Evolutionary conservation across 495 filamentous ascomycete genomes (phyloP).

Genomic region (Aspergillus asperescens): DNA sequence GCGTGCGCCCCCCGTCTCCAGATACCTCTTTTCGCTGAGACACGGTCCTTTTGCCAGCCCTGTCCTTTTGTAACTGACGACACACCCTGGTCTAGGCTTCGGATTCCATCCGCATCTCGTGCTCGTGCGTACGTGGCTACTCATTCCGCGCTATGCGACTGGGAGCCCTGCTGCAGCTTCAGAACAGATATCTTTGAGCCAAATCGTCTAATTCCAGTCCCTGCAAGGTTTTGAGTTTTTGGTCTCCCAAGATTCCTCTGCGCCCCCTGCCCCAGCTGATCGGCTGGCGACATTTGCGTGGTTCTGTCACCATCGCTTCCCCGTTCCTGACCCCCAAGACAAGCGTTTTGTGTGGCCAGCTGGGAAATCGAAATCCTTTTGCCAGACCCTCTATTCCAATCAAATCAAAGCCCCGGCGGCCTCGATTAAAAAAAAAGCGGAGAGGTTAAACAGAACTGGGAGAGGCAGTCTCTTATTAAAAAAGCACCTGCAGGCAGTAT

Average conservation of each 20-base stretch:
- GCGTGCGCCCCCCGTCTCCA: constrained; percentile 15
- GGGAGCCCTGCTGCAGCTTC: constrained; percentile 10
- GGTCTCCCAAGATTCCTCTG: constrained; percentile 11
- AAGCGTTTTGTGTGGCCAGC: constrained; percentile 11
- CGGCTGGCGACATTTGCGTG: constrained; percentile 23
- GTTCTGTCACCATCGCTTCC: constrained; percentile 18
- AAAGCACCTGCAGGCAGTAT: constrained; percentile 27
- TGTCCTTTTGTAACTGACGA: constrained; percentile 8
- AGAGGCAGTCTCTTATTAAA: constrained; percentile 14
- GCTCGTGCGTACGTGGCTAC: constrained; percentile 26
- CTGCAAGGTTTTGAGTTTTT: constrained; percentile 15
- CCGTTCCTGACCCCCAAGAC: constrained; percentile 8
- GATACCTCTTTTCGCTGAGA: constrained; percentile 10
- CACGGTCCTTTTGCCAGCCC: constrained; percentile 11
- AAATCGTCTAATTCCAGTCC: constrained; percentile 16
- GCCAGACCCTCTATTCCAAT: constrained; percentile 13
- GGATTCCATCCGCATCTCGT: constrained; percentile 14
- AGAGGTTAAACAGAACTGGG: constrained; percentile 1
- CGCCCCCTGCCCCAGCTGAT: constrained; percentile 20
- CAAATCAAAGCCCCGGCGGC: constrained; percentile 11
- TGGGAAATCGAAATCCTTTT: constrained; percentile 15
- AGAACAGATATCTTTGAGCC: constrained; percentile 21
- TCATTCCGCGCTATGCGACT: constrained; percentile 28
- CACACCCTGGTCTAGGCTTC: constrained; percentile 4
- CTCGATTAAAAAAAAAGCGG: constrained; percentile 2